These are phyloP conservation scores for Brassica hybrid DNA, from an alignment of 441 rosid genomes.

Conservation along the genomic window DNA sequence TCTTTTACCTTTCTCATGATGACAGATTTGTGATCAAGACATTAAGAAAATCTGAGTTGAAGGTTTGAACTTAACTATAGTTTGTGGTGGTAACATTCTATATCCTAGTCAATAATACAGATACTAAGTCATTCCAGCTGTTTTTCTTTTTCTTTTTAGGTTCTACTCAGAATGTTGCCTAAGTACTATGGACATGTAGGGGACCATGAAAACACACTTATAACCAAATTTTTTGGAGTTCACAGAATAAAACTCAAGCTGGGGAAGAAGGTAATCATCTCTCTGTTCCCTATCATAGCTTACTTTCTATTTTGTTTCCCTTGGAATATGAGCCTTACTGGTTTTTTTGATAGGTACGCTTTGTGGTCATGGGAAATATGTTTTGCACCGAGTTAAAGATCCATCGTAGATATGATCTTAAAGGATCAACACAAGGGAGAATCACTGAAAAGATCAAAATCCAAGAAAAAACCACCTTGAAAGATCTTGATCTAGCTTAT, in stretches of 20 bases:
- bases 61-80: slow-evolving; percentile 53
- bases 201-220: slow-evolving; percentile 79
- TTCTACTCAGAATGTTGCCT: slow-evolving; percentile 78
- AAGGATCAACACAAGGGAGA: slow-evolving; percentile 87
- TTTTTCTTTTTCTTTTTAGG: slow-evolving; percentile 50
- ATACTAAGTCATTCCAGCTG: neutral
- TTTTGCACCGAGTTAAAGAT: slow-evolving; percentile 91
- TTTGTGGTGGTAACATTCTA: slow-evolving; percentile 4
- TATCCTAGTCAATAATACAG: slow-evolving; percentile 1
- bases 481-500: slow-evolving; percentile 77
- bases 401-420: slow-evolving; percentile 83
- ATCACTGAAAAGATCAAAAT: slow-evolving; percentile 67
- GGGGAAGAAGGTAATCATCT: slow-evolving; percentile 67
- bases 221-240: slow-evolving; percentile 86
- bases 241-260: slow-evolving; percentile 73
- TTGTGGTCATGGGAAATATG: slow-evolving; percentile 98
- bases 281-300: slow-evolving; percentile 15
- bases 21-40: slow-evolving; percentile 91
- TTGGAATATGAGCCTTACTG: neutral
- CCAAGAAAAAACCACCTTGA: slow-evolving; percentile 69
- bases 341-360: slow-evolving; percentile 62
- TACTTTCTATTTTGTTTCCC: slow-evolving; percentile 4
- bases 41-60: slow-evolving; percentile 71
- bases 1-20: slow-evolving; percentile 85
- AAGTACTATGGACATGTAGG: slow-evolving; percentile 70